A percentile compares a stretch with the other conserved stretches of the same genome.
phyloP scores from a whole-genome alignment of 2,329 filamentous ascomycete genomes.

The Aureobasidium uvarum region DNA sequence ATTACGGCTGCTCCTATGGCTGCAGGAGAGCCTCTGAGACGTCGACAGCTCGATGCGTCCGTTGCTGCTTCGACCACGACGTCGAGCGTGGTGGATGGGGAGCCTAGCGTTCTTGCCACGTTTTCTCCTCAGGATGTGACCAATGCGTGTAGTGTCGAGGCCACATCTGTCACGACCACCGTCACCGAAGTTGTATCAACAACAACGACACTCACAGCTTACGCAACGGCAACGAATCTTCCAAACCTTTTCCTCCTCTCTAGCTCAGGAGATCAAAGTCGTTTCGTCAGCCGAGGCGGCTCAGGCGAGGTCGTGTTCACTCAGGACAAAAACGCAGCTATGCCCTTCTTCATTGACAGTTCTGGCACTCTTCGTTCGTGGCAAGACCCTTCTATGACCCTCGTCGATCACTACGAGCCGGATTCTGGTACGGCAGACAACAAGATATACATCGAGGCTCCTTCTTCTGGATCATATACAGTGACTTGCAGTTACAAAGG shows the following conservation, averaged over 20 bases:
- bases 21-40: not conserved
- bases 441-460: constrained; percentile 3
- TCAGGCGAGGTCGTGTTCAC: not conserved
- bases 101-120: constrained; percentile 3
- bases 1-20: not conserved
- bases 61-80: not conserved
- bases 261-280: not conserved
- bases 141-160: constrained; percentile 12
- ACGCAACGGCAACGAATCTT: not conserved
- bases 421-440: constrained; percentile 2
- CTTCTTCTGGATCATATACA: not conserved
- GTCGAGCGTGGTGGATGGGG: not conserved
- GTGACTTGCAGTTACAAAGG: not conserved
- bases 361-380: not conserved
- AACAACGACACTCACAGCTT: constrained; percentile 15
- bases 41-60: not conserved
- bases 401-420: constrained; percentile 8
- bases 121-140: constrained; percentile 3
- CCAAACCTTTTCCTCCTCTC: not conserved
- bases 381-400: not conserved
- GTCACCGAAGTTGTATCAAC: constrained; percentile 1
- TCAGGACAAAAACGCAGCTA: not conserved
- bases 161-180: not conserved
- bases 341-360: not conserved
- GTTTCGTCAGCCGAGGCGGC: not conserved